Percentiles rank a stretch among this genome's conserved stretches.
Conservation (phyloP, 2,329 filamentous ascomycete species). For the Phaeosphaeria sp. region DNA sequence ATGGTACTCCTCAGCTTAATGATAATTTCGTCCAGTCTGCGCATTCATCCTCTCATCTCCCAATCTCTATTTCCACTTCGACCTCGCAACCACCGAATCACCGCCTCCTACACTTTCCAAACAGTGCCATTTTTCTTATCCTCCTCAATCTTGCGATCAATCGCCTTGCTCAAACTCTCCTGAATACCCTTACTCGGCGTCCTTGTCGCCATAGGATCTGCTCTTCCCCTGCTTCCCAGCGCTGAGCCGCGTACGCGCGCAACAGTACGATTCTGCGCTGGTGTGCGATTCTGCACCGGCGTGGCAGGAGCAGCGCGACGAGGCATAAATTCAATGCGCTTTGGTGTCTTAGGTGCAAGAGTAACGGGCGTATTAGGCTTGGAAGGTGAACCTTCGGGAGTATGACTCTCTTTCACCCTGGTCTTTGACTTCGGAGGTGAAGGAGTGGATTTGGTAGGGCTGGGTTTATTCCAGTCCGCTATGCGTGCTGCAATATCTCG, state of each 20-base stretch:
- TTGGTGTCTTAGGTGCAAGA: slow-evolving; percentile 4
- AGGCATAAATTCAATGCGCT: not conserved
- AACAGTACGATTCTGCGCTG: not conserved
- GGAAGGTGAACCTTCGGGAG: slow-evolving; percentile 14
- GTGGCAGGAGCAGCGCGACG: not conserved
- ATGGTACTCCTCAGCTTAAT: too few relatives aligned
- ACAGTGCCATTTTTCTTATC: slow-evolving; percentile 8
- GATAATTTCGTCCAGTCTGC: too few relatives aligned
- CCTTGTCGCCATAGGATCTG: slow-evolving; percentile 20
- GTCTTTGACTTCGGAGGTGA: not conserved
- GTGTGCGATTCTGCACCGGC: not conserved
- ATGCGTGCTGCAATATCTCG: slow-evolving; percentile 21
- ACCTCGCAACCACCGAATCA: too few relatives aligned
- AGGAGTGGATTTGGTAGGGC: not conserved
- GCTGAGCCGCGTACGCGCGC: not conserved
- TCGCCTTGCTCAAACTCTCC: slow-evolving; percentile 26
- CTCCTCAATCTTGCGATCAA: slow-evolving; percentile 35
- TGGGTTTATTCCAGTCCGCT: slow-evolving; percentile 16
- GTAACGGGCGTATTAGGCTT: slow-evolving; percentile 2
- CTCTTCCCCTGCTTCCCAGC: not conserved
- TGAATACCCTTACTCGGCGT: slow-evolving; percentile 33
- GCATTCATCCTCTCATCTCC: too few relatives aligned
- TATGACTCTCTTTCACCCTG: slow-evolving; percentile 1
- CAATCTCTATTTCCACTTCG: too few relatives aligned
- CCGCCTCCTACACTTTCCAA: slow-evolving; percentile 12